Evolutionary conservation across 2,329 filamentous ascomycete genomes (phyloP), one percentile per base, ranked within the genome.

Genomic region (Cladobotryum protrusum): DNA sequence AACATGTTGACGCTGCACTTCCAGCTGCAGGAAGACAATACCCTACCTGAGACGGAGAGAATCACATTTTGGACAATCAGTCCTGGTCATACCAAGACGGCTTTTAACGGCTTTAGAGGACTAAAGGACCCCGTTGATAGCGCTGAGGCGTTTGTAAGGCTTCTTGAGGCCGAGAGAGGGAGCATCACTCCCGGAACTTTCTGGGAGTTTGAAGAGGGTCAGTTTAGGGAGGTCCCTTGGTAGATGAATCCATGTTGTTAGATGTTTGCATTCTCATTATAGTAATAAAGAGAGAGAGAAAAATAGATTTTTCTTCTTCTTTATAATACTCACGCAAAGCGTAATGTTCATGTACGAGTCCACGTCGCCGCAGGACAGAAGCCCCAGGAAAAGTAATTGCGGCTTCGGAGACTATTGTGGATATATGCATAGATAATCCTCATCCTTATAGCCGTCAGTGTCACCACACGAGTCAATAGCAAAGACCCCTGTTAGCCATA

Each of bases 1-100:
- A 59, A 56, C 52, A 59, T 58, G 57, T 43, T 56, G 44, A 52
- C 52, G 17, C 35, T 59, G 32, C 50, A 57, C 12, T 50, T 52
- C 14, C 52, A 55, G 45, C 35, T n/a, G 14, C 18, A 42, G 11
- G 54, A 60, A 5, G 54, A 55, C 29, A 19, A 35, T 8, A 29
- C 37, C 29, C 24, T 32, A 17, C 15, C 40, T 11, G 43, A 19
- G 35, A 40, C 45, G 19, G 44, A 43, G n/a, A 48, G 29, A 29
- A 45, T 59, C 11, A 52, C 36, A 9, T 60, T 48, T 43, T 60
- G 57, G 54, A 47, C 47, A 14, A 47, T 52, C 34, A 61, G 50
- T 34, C 49, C 55, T 0, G 54, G 53, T 5, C 54, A 57, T 37
- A 56, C 53, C 11, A 56, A 54, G 43, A 58, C 52, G 18, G 51